Evolutionary conservation across 257 asterid genomes (phyloP), one percentile per base, ranked within the genome.

Genomic region (Solanum chaucha): DNA sequence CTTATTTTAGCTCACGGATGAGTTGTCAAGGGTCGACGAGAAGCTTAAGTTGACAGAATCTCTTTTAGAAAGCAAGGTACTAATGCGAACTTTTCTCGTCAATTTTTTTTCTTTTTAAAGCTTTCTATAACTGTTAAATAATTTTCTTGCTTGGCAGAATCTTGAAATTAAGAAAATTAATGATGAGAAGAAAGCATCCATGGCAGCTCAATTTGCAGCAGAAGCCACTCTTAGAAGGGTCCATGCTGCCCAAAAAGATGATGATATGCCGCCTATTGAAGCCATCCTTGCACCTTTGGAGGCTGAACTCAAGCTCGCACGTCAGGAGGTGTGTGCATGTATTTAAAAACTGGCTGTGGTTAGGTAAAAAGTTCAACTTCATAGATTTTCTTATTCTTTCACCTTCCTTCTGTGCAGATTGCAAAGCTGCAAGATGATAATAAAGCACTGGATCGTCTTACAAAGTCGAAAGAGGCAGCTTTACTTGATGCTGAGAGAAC

Each of bases 171-270:
- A 96, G 93, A 94, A 94, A 93, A 93, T 96, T 65, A 96, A 93
- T 88, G 99, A 96, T 92, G 99, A 96, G 80, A 96, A 96, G 94
- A 96, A 93, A 96, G 95, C 99, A 65, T 95, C 99, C 78, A 94
- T 96, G 99, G 98, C 98, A 59, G 99, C 98, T 85, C 99, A 96
- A 87, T 96, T 96, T 93, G 99, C 99, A n/a, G 99, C 99, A 64
- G 99, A 96, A 90, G 99, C 99, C 86, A 96, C 98, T 82, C 98
- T 96, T 91, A 93, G 99, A 26, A 93, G 99, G 91, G 99, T 96
- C 85, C 99, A 96, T 87, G 95, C 96, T 87, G 98, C 97, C 87
- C 98, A 96, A 87, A 96, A 96, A 90, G 99, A 96, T 86, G 99
- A 96, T 87, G 99, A 96, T 85, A 96, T 96, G 98, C 98, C 99